Percentiles rank a stretch among this genome's conserved stretches.
Evolutionary conservation across 371 early-diverging fungal genomes (phyloP).

Genomic region (Apophysomyces ossiformis): DNA sequence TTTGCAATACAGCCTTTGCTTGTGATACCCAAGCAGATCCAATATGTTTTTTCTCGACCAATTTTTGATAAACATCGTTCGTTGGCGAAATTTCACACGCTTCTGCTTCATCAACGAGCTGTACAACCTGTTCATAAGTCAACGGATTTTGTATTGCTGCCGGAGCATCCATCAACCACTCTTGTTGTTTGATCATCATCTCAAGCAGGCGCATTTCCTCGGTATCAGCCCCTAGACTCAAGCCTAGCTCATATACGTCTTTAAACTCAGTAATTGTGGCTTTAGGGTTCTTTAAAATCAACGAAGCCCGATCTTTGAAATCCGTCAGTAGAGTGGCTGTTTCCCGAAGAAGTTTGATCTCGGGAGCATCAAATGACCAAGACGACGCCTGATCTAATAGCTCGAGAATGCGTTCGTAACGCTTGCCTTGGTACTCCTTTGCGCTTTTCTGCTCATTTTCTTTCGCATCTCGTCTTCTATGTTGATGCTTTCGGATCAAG

Average conservation of each 20-base stretch:
- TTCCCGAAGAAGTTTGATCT: slow-evolving; percentile 18
- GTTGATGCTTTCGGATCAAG: slow-evolving; percentile 39
- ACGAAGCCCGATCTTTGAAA: slow-evolving; percentile 7
- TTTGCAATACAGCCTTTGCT: slow-evolving; percentile 6
- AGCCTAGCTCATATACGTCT: slow-evolving; percentile 13
- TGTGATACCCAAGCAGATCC: slow-evolving; percentile 20
- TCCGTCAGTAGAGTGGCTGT: slow-evolving; percentile 12
- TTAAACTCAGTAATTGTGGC: slow-evolving; percentile 6
- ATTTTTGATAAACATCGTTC: slow-evolving; percentile 6
- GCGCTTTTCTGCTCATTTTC: slow-evolving; percentile 22
- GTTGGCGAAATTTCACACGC: slow-evolving; percentile 4
- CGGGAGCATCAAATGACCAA: slow-evolving; percentile 23
- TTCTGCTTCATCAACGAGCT: slow-evolving; percentile 18
- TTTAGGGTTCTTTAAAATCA: background rate
- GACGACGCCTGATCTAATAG: slow-evolving; percentile 17
- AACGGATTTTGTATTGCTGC: slow-evolving; percentile 1
- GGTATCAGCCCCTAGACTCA: slow-evolving; percentile 21
- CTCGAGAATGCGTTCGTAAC: slow-evolving; percentile 13
- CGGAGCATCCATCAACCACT: slow-evolving; percentile 21
- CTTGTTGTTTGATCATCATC: slow-evolving; percentile 9
- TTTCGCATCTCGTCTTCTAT: slow-evolving; percentile 35
- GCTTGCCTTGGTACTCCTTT: slow-evolving; percentile 37
- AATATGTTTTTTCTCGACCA: slow-evolving; percentile 11
- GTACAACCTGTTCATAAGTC: slow-evolving; percentile 14
- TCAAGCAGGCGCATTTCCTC: slow-evolving; percentile 22